Percentiles rank a stretch among this genome's conserved stretches.
Conservation (phyloP, 2,329 filamentous ascomycete genomes). For the Colletotrichum horii region DNA sequence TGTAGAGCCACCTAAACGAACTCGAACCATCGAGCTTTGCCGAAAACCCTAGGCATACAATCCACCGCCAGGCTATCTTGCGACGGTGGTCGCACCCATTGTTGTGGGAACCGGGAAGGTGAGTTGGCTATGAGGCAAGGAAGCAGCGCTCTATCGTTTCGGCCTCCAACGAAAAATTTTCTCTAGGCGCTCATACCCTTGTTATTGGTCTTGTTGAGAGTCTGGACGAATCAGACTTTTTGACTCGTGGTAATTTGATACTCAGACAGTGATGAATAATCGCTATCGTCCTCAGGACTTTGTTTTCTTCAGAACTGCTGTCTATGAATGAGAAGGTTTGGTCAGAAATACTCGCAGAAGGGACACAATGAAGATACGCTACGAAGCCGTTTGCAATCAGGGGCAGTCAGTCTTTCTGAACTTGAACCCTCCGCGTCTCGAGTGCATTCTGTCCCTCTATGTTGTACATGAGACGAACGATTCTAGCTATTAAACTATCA, state of each 20-base stretch:
- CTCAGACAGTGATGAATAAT: background rate
- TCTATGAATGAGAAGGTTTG: background rate
- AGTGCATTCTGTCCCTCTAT: accelerated
- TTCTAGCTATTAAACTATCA: background rate
- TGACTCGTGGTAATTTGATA: accelerated
- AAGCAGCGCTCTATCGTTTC: background rate
- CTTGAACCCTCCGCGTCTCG: background rate
- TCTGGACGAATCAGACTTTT: background rate
- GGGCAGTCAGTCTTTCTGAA: background rate
- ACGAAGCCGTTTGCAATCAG: too few relatives aligned
- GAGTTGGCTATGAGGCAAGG: background rate
- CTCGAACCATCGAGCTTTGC: background rate
- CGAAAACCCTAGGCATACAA: background rate
- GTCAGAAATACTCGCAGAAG: accelerated
- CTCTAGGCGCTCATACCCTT: background rate
- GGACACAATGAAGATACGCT: too few relatives aligned
- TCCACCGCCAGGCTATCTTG: background rate
- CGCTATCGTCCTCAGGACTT: accelerated
- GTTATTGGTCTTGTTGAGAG: background rate
- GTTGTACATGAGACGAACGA: accelerated
- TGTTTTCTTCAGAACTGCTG: background rate
- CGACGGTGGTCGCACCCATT: background rate
- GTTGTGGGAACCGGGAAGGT: background rate
- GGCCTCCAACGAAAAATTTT: background rate
- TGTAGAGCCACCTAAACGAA: background rate